Evolutionary conservation across 1,284 basidiomycete species (phyloP).

Genomic region (Ceratobasidium papillatum): DNA sequence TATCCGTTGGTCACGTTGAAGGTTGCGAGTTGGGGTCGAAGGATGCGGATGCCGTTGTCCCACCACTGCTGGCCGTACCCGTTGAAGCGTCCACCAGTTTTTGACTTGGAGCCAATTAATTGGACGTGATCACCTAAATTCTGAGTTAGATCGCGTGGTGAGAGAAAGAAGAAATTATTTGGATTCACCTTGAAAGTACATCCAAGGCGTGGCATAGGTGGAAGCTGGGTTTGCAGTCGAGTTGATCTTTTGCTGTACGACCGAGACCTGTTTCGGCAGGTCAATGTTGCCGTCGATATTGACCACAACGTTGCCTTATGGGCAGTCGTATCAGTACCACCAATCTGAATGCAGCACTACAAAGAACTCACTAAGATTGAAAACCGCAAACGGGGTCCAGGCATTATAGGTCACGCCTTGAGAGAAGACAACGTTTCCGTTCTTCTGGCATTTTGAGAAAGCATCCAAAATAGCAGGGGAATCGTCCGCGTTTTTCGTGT

Average conservation of each 20-base stretch:
- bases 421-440: constrained; percentile 56
- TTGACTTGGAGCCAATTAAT: constrained; percentile 54
- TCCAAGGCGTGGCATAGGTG: constrained; percentile 59
- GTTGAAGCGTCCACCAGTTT: constrained; percentile 55
- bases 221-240: constrained; percentile 47
- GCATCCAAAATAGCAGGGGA: constrained; percentile 54
- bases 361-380: constrained; percentile 51
- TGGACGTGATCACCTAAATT: constrained; percentile 49
- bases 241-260: constrained; percentile 51
- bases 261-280: constrained; percentile 57
- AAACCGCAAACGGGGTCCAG: constrained; percentile 53
- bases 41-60: constrained; percentile 56
- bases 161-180: not conserved
- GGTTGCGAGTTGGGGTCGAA: constrained; percentile 59
- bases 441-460: constrained; percentile 53
- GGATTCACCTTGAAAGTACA: constrained; percentile 53
- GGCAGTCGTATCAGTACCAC: not conserved
- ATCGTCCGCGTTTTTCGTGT: constrained; percentile 52
- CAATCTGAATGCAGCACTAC: not conserved
- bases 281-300: constrained; percentile 59
- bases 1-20: constrained; percentile 59
- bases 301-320: constrained; percentile 57
- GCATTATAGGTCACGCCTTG: constrained; percentile 56
- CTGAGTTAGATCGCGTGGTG: not conserved
- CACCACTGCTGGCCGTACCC: constrained; percentile 62